Conservation (phyloP, 2,329 filamentous ascomycete genomes). For the Leptographium procerum region DNA sequence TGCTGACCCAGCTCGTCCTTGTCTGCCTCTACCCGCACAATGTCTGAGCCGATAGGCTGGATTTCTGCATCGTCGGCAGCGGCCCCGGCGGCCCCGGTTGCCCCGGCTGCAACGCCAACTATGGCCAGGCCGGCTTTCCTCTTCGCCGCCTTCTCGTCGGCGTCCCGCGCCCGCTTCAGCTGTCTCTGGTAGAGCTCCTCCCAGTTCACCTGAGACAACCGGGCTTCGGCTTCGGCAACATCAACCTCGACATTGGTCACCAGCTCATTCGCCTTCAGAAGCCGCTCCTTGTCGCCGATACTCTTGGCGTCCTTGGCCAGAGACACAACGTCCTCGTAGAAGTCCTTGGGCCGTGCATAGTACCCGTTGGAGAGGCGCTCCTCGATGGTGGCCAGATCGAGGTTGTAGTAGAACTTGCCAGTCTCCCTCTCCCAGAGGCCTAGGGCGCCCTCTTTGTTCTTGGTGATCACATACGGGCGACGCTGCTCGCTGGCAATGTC, state of each 20-base stretch:
- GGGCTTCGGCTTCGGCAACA: slow-evolving; percentile 58
- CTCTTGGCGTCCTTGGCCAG: slow-evolving; percentile 76
- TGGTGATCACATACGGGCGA: slow-evolving; percentile 68
- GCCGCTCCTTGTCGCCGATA: slow-evolving; percentile 70
- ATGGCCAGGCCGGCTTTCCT: slow-evolving; percentile 49
- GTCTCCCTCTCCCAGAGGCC: slow-evolving; percentile 66
- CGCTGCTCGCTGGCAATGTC: slow-evolving; percentile 43
- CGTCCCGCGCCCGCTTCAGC: slow-evolving; percentile 48
- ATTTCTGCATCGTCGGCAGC: background rate
- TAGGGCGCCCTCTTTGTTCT: slow-evolving; percentile 66
- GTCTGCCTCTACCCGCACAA: background rate
- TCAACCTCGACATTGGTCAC: slow-evolving; percentile 91
- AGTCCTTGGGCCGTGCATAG: slow-evolving; percentile 84
- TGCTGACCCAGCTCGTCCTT: slow-evolving; percentile 4
- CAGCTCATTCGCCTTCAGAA: slow-evolving; percentile 82
- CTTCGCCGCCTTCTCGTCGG: slow-evolving; percentile 50
- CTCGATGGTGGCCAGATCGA: slow-evolving; percentile 87
- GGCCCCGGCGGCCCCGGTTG: no score
- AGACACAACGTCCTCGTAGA: slow-evolving; percentile 74
- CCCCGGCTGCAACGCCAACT: slow-evolving; percentile 20
- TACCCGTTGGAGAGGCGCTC: slow-evolving; percentile 94
- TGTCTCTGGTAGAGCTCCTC: slow-evolving; percentile 71
- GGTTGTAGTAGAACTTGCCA: slow-evolving; percentile 86
- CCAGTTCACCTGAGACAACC: slow-evolving; percentile 55
- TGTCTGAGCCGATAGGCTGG: slow-evolving; percentile 7